Evolutionary conservation across 208 protist species (phyloP).

Genomic region (Entamoeba moshkovskii): DNA sequence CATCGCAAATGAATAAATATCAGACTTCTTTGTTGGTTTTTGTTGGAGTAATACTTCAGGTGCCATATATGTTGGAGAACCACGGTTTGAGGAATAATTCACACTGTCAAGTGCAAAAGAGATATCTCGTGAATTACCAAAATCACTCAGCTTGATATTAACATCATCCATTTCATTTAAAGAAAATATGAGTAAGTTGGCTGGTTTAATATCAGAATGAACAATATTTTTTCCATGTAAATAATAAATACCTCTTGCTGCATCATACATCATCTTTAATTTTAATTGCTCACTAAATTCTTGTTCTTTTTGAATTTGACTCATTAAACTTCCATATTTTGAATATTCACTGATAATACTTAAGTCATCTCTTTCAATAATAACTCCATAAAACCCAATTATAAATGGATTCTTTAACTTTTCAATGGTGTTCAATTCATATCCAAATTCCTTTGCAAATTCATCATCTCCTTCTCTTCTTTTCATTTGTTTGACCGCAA

Average conservation of each 20-base stretch:
- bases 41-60: neutral
- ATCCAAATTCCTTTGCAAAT: neutral
- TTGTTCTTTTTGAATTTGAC: neutral
- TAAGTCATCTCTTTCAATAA: neutral
- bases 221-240: neutral
- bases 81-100: neutral
- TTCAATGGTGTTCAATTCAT: neutral
- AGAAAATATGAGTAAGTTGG: neutral
- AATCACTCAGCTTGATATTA: neutral
- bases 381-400: neutral
- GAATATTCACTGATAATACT: neutral
- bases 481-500: neutral
- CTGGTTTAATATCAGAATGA: neutral
- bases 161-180: neutral
- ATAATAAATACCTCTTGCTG: neutral
- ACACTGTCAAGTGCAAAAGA: neutral
- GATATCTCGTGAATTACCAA: neutral
- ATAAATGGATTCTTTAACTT: neutral
- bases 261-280: neutral
- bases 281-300: neutral
- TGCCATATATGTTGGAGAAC: neutral
- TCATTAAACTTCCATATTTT: neutral
- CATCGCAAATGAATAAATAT: neutral
- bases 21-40: neutral
- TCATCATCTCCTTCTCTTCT: neutral